Base-by-base conservation (phyloP, 2,329 filamentous ascomycete genomes). In the Neofusicoccum ribis region DNA sequence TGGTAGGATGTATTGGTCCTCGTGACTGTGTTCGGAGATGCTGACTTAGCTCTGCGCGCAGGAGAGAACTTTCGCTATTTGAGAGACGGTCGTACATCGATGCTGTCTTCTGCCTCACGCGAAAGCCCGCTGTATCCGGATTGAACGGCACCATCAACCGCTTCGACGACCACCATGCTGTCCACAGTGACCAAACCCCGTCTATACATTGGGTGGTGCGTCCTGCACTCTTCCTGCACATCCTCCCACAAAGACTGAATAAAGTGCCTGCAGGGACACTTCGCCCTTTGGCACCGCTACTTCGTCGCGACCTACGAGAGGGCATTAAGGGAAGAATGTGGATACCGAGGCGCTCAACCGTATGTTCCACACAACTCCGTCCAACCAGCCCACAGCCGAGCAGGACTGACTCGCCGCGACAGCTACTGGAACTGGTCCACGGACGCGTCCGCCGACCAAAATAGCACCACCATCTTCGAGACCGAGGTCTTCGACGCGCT, bases 391-490 rank as follows among this genome's bases (percentile, higher is more conserved):
- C 9, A 3, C 3, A 4, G 6, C 50, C 31, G 27, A 31, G 27
- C 6, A 14, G 5, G n/a, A 41, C 47, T 52, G 23, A 52, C 60
- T 27, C 27, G 14, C 31, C 8, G 3, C 3, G 8, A 20, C 43
- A 63, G 61, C 1, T 63, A 54, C 61, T 63, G 61, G 61, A 37
- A 63, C 49, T 63, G 61, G 61, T 54, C 61, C 7, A 27, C 46
- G 11, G 49, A 52, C 37, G 61, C 61, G 2, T 34, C 41, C 3
- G 2, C 39, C 27, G 27, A 54, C 49, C 14, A 20, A 8, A 46
- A 44, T 37, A 63, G 80, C 65, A 85, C 84, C 0, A 81, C 84
- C 15, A 72, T 86, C 58, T 86, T 88, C 66, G 83, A 85, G 2
- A 65, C 68, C 0, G 65, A 51, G 3, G 66, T 76, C 51, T 75